A percentile compares a stretch with the other conserved stretches of the same genome.
These are phyloP conservation scores for Arabis hirsuta DNA, from an alignment of 345 rosid genomes.

Conservation along the genomic window DNA sequence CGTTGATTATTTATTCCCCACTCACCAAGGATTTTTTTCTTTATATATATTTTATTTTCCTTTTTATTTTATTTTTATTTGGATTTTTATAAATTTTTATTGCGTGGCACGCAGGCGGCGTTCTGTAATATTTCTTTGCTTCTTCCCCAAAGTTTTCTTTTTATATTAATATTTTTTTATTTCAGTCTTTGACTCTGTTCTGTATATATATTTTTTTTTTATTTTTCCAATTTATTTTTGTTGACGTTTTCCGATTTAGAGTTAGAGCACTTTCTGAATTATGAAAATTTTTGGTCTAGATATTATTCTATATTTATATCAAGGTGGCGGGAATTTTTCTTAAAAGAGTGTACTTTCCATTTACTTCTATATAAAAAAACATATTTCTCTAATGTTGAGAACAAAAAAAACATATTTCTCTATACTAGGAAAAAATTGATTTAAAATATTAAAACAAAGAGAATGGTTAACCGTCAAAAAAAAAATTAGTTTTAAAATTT, in stretches of 20 bases:
- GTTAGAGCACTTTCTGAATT: too few relatives aligned
- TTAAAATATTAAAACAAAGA: too few relatives aligned
- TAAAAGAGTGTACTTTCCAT: neutral
- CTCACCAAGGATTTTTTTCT: constrained; percentile 16
- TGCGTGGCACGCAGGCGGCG: constrained; percentile 29
- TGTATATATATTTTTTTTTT: neutral
- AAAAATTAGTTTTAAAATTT: too few relatives aligned
- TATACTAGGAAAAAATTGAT: too few relatives aligned
- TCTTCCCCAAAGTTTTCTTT: neutral
- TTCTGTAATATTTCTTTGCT: neutral
- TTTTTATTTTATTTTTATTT: neutral
- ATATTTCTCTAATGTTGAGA: too few relatives aligned
- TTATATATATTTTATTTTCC: too few relatives aligned
- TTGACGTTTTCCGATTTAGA: too few relatives aligned
- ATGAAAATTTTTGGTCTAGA: neutral
- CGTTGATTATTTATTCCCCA: constrained; percentile 39
- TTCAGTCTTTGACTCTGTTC: constrained; percentile 11
- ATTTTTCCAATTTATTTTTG: too few relatives aligned
- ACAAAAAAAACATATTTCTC: too few relatives aligned
- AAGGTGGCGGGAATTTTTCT: neutral
- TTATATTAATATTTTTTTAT: neutral
- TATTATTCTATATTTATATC: neutral
- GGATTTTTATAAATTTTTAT: constrained; percentile 14
- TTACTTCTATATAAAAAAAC: neutral
- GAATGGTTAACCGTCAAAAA: too few relatives aligned